Percentiles rank a stretch among this genome's conserved stretches.
Evolutionary conservation across 257 asterid genomes (phyloP).

Genomic region (Leptodermis oblonga): DNA sequence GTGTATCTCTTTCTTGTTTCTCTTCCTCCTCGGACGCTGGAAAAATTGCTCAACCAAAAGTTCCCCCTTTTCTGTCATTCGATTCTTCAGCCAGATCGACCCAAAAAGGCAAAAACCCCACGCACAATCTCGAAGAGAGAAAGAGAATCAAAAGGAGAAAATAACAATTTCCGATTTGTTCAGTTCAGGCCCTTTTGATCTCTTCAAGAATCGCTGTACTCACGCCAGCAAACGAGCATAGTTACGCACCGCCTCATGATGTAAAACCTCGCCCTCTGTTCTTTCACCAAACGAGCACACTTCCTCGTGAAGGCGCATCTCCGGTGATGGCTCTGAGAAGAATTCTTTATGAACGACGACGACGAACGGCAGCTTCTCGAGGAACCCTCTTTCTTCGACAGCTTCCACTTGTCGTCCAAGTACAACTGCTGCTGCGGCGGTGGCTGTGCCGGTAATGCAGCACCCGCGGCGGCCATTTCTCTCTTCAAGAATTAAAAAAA

Average conservation of each 20-base stretch:
- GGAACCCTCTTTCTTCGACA: constrained; percentile 29
- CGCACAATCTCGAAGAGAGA: constrained; percentile 58
- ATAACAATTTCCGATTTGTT: background rate
- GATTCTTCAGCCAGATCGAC: background rate
- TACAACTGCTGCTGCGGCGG: constrained; percentile 27
- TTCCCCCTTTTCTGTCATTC: background rate
- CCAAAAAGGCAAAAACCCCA: constrained; percentile 13
- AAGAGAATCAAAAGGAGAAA: constrained; percentile 23
- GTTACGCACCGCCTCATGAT: constrained; percentile 86
- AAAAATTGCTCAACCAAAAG: constrained; percentile 22
- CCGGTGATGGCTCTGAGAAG: constrained; percentile 23
- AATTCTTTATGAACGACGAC: constrained; percentile 23
- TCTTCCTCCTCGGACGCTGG: constrained; percentile 64
- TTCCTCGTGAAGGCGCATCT: constrained; percentile 71
- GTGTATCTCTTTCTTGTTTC: constrained; percentile 24
- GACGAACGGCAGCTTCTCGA: constrained; percentile 28
- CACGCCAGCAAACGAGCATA: constrained; percentile 93
- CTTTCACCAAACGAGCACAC: constrained; percentile 72
- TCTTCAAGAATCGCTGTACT: constrained; percentile 58
- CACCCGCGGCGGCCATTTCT: constrained; percentile 14
- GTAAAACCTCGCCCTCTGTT: constrained; percentile 82
- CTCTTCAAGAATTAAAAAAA: background rate
- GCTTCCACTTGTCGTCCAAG: constrained; percentile 35
- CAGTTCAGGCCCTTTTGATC: background rate
- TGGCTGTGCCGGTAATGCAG: constrained; percentile 13